Evolutionary conservation across 192 early-diverging fungal genomes (phyloP).

Genomic region (Backusella mclennaniae): DNA sequence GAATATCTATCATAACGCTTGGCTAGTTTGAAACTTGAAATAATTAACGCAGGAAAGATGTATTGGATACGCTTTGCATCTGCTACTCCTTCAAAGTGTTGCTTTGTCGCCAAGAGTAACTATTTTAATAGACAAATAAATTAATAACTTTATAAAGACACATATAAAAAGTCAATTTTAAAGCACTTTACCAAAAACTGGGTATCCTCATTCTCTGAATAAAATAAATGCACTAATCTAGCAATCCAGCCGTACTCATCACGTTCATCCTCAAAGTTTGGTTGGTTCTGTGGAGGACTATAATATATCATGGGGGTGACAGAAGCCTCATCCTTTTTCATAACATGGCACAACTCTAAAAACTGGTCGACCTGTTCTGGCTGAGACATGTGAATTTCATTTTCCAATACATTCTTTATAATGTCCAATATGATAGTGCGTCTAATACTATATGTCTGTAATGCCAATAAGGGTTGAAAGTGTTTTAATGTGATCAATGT

Average conservation of each 20-base stretch:
- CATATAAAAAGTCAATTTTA: background rate
- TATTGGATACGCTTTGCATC: slow-evolving; percentile 80
- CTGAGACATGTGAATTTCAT: slow-evolving; percentile 62
- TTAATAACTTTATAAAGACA: background rate
- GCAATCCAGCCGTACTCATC: slow-evolving; percentile 91
- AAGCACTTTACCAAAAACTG: slow-evolving; percentile 64
- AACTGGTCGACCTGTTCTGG: slow-evolving; percentile 75
- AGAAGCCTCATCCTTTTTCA: slow-evolving; percentile 77
- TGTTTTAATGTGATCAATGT: slow-evolving; percentile 67
- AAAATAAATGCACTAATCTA: slow-evolving; percentile 72
- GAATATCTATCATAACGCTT: slow-evolving; percentile 40
- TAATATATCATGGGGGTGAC: slow-evolving; percentile 37
- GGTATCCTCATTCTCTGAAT: slow-evolving; percentile 66
- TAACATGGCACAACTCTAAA: slow-evolving; percentile 73
- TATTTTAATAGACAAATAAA: slow-evolving; percentile 15
- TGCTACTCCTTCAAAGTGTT: slow-evolving; percentile 69
- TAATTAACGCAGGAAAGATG: slow-evolving; percentile 86
- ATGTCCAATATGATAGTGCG: slow-evolving; percentile 79
- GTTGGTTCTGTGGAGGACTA: slow-evolving; percentile 30
- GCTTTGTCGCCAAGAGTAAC: slow-evolving; percentile 75
- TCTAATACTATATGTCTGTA: slow-evolving; percentile 81
- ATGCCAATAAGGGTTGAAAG: slow-evolving; percentile 82
- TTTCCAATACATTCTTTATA: slow-evolving; percentile 64
- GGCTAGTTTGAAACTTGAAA: slow-evolving; percentile 61
- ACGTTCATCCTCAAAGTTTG: slow-evolving; percentile 72